Evolutionary conservation across 2,329 filamentous ascomycete species (phyloP).

Genomic region (Aspergillus felis): DNA sequence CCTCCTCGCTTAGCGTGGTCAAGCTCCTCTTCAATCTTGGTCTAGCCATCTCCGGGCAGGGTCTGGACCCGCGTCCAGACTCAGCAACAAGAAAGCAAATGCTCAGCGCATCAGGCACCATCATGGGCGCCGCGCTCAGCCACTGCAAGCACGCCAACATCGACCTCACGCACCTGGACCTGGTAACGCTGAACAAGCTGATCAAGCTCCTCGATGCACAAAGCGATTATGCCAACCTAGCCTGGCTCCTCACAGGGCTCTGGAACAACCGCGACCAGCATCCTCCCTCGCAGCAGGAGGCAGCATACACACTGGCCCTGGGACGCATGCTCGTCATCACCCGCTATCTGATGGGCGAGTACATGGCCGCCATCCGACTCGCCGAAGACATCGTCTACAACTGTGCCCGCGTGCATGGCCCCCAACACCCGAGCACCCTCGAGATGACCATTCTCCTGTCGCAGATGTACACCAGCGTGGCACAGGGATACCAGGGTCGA

Average conservation of each 20-base stretch:
- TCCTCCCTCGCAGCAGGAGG: conserved; percentile 29
- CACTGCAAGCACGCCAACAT: conserved; percentile 38
- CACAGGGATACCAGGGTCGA: conserved; percentile 27
- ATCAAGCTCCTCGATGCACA: conserved; percentile 42
- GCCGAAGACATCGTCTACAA: conserved; percentile 54
- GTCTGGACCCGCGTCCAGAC: conserved; percentile 31
- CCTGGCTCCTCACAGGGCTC: conserved; percentile 39
- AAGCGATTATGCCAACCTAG: conserved; percentile 40
- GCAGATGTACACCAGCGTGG: conserved; percentile 45
- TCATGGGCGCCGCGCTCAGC: conserved; percentile 38
- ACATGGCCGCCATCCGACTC: conserved; percentile 41
- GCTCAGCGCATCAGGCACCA: conserved; percentile 35
- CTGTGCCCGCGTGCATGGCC: conserved; percentile 48
- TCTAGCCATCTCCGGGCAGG: conserved; percentile 31
- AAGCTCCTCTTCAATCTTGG: conserved; percentile 32
- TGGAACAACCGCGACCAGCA: conserved; percentile 44
- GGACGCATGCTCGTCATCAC: conserved; percentile 48
- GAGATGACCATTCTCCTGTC: conserved; percentile 48
- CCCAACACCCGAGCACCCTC: conserved; percentile 43
- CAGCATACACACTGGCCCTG: conserved; percentile 44
- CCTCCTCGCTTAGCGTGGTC: conserved; percentile 22
- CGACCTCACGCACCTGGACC: conserved; percentile 38
- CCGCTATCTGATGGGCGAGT: conserved; percentile 45
- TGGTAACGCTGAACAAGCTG: conserved; percentile 41
- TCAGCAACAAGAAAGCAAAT: conserved; percentile 35